A percentile compares a stretch with the other conserved stretches of the same genome.
These are phyloP conservation scores for Barnettozyma californica DNA, from an alignment of 805 yeast genomes.

Conservation along the genomic window DNA sequence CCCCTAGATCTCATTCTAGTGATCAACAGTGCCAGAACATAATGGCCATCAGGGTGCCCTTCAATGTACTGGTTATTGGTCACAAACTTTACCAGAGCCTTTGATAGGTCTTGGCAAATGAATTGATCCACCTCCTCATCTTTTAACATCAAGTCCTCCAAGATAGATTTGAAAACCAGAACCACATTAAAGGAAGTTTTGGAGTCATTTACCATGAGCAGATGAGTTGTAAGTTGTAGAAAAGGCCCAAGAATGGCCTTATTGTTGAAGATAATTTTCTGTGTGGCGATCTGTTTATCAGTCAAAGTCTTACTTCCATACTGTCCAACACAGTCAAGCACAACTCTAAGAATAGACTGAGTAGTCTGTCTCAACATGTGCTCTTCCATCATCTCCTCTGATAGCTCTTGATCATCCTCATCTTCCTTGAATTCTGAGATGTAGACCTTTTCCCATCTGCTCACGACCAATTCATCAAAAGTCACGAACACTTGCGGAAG, in stretches of 20 bases:
- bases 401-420: slow-evolving; percentile 67
- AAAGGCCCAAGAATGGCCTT: slow-evolving; percentile 72
- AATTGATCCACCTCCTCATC: slow-evolving; percentile 72
- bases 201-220: slow-evolving; percentile 80
- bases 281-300: slow-evolving; percentile 59
- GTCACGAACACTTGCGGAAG: slow-evolving; percentile 72
- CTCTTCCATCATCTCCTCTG: slow-evolving; percentile 99
- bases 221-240: slow-evolving; percentile 65
- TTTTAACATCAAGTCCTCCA: slow-evolving; percentile 61
- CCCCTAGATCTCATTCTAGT: slow-evolving; percentile 66
- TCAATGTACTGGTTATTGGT: slow-evolving; percentile 76
- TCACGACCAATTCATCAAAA: slow-evolving; percentile 67
- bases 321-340: slow-evolving; percentile 87
- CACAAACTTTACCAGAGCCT: slow-evolving; percentile 61
- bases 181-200: slow-evolving; percentile 91
- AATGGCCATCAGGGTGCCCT: slow-evolving; percentile 88
- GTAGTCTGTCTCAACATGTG: slow-evolving; percentile 89
- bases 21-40: slow-evolving; percentile 75
- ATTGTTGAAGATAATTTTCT: slow-evolving; percentile 60
- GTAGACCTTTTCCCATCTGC: slow-evolving; percentile 69
- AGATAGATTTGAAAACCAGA: slow-evolving; percentile 66
- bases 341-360: slow-evolving; percentile 79
- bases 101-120: slow-evolving; percentile 54
- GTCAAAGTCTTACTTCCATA: slow-evolving; percentile 42
- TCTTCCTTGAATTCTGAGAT: slow-evolving; percentile 33